Evolutionary conservation across 192 early-diverging fungal species (phyloP), one percentile per base, ranked within the genome.

Genomic region (Obelidium mucronatum): DNA sequence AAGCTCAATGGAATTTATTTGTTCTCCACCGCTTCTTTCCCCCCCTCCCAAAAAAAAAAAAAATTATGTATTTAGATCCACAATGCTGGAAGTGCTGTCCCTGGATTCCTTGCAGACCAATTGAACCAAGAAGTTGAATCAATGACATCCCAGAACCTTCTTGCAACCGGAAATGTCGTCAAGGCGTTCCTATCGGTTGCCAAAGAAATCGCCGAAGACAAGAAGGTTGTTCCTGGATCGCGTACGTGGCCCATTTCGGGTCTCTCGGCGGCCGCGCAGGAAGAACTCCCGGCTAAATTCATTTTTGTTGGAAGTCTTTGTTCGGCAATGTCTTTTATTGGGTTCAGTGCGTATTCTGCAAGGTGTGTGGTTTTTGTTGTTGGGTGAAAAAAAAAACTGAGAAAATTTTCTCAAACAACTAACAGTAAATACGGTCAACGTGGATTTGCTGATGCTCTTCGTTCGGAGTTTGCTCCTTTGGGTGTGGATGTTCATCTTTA

Each of bases 371-470:
- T 60, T 36, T 40, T 35, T 2, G 17, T 60, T 58, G 28, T 26
- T 51, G 26, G 30, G 26, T 52, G 3, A 22, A 22, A 30, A 15
- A n/a, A 11, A 34, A 3, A 0, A 33, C 56, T 73, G 15, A 35
- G 4, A 67, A n/a, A 33, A 40, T 52, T 44, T 67, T 73, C 35
- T 40, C 40, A 17, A 34, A 17, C 56, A 19, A n/a, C 31, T 13
- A 40, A 24, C 42, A 79, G 75, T 61, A 87, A 87, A 69, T 83
- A 71, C 53, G 86, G 82, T 30, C 76, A 85, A 31, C 53, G 82
- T 13, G 82, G 82, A 3, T 77, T 82, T 54, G 77, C 72, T 51
- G 82, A 85, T 17, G 66, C 40, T 15, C 66, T 87, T 11, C 75
- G 86, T 54, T 65, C 60, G 48, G 86, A 87, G 76, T 48, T 87